Percentiles rank a stretch among this genome's conserved stretches.
phyloP scores from a whole-genome alignment of 306 rosid species.

The Cucumis cinereus region DNA sequence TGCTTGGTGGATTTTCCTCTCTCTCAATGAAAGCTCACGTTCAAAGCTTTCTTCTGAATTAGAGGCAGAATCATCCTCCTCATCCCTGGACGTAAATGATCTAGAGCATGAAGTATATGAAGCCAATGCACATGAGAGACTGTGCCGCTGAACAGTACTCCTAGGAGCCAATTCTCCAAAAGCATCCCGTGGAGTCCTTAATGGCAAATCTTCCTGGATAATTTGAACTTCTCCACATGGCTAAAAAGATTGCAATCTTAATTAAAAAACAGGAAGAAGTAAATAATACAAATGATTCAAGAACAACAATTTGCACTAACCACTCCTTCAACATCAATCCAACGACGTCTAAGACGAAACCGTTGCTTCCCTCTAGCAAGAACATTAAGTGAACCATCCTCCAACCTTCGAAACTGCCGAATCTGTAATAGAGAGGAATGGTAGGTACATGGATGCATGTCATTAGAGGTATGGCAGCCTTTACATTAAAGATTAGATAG shows the following conservation, averaged over 20 bases:
- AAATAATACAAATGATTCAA: constrained; percentile 3
- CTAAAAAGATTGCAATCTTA: constrained; percentile 27
- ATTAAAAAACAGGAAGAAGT: background rate
- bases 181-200: constrained; percentile 63
- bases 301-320: constrained; percentile 32
- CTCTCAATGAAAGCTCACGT: constrained; percentile 42
- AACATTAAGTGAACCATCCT: constrained; percentile 74
- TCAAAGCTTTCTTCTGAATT: constrained; percentile 73
- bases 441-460: background rate
- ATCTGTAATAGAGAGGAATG: constrained; percentile 37
- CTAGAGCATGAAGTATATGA: constrained; percentile 24
- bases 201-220: constrained; percentile 75
- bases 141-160: constrained; percentile 12
- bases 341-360: constrained; percentile 54
- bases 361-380: constrained; percentile 89
- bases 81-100: constrained; percentile 22
- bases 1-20: constrained; percentile 44
- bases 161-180: constrained; percentile 40
- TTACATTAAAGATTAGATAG: background rate
- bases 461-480: background rate
- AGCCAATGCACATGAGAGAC: background rate
- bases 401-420: constrained; percentile 65
- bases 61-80: constrained; percentile 37
- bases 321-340: constrained; percentile 80
- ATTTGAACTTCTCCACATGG: constrained; percentile 87